These are phyloP conservation scores for Dipteronia dyeriana DNA, from an alignment of 345 rosid genomes.

Conservation along the genomic window DNA sequence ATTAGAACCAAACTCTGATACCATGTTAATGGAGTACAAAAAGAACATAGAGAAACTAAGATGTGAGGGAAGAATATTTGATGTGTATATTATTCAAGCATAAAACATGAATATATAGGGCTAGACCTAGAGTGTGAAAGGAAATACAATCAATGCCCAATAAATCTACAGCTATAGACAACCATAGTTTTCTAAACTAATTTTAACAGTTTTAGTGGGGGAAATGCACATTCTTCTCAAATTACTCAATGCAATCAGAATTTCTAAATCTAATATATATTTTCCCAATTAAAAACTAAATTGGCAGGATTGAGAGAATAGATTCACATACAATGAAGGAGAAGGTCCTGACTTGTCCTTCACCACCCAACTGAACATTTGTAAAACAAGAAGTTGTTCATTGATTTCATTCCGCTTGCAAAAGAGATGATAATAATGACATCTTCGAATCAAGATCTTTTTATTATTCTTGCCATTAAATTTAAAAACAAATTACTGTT, in stretches of 20 bases:
- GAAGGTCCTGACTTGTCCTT: background rate
- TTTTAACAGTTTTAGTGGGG: background rate
- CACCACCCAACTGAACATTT: slow-evolving; percentile 5
- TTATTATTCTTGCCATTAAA: background rate
- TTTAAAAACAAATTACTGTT: background rate
- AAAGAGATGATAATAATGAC: background rate
- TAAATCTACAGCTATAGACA: too few relatives aligned
- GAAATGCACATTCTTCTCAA: slow-evolving; percentile 11
- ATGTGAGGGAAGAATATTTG: too few relatives aligned
- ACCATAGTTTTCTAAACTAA: too few relatives aligned
- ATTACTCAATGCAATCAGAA: background rate
- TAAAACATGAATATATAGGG: too few relatives aligned
- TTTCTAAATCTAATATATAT: slow-evolving; percentile 4
- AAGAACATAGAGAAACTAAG: too few relatives aligned
- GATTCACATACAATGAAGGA: background rate
- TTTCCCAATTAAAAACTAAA: background rate
- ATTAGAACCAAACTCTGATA: too few relatives aligned
- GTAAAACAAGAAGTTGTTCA: background rate
- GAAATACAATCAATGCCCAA: too few relatives aligned
- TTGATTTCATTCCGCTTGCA: background rate
- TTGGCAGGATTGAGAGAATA: background rate
- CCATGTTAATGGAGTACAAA: too few relatives aligned
- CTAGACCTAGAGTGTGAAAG: too few relatives aligned
- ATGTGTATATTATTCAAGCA: too few relatives aligned
- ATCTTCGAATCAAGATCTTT: background rate